Base-by-base conservation (phyloP, 441 rosid genomes). In the Flueggea neowawraea region DNA sequence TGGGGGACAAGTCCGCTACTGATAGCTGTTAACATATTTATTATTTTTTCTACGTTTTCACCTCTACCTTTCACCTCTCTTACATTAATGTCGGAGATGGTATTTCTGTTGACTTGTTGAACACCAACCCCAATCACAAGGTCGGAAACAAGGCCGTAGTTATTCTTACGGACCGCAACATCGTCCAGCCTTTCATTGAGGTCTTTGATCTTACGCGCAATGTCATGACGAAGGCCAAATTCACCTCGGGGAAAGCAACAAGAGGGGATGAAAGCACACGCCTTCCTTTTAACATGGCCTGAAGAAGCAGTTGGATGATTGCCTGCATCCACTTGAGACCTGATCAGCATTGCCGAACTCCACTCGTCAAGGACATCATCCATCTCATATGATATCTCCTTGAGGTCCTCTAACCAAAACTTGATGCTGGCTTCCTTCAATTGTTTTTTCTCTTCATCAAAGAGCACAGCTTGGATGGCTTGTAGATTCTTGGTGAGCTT, bases 31-130 rank as follows among this genome's bases (percentile, higher is more conserved):
- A 73, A 61, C 57, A 31, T 45, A 2, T 16, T 32, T 16, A 52
- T 10, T 16, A 73, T 6, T 15, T 9, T 12, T 3, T 31, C 11
- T n/a, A 49, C 44, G 2, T 65, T 66, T 4, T 22, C 31, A 2
- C 45, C 64, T 58, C 73, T 62, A 12, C 77, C 73, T 52, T 51
- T 31, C n/a, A 73, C 67, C 31, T 62, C 68, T 22, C 28, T 22
- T 22, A 22, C 28, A 3, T 49, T 12, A 13, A 16, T 50, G 54
- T 74, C 62, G 13, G 54, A 59, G 12, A 58, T 50, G 5, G 72
- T 70, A 22, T 22, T 22, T 22, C 28, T 22, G 28, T 12, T 22
- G 41, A 17, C 60, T n/a, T n/a, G n/a, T n/a, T n/a, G 1, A 3
- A 36, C 41, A 36, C 0, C 14, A 11, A 62, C 51, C 28, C 63